These are phyloP conservation scores for Peterozyma toletana DNA, from an alignment of 805 yeast species.

Conservation along the genomic window DNA sequence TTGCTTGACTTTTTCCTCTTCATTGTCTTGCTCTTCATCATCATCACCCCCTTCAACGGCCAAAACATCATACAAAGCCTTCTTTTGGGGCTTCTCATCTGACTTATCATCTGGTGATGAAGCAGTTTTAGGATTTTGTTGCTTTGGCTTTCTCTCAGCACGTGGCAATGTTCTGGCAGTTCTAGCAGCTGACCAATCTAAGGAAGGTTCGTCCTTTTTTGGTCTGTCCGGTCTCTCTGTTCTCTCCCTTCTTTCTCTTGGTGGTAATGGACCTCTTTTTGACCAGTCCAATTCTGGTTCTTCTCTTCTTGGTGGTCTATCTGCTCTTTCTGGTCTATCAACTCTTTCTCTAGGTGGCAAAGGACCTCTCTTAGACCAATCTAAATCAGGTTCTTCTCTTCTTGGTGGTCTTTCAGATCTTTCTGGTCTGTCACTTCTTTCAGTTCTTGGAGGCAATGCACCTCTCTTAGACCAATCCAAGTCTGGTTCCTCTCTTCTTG, in stretches of 20 bases:
- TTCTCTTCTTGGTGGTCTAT: conserved; percentile 31
- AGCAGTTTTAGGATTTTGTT: conserved; percentile 8
- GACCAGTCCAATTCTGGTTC: conserved; percentile 61
- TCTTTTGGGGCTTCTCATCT: conserved; percentile 17
- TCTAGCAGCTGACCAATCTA: conserved; percentile 39
- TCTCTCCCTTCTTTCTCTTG: conserved; percentile 24
- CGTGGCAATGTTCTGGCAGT: conserved; percentile 22
- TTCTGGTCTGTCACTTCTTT: conserved; percentile 10
- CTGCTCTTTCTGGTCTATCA: conserved; percentile 19
- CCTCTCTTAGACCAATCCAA: conserved; percentile 51
- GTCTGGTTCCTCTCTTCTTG: conserved; percentile 45
- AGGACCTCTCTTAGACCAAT: conserved; percentile 42
- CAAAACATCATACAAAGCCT: conserved; percentile 43
- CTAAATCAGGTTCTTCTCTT: conserved; percentile 33
- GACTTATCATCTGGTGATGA: conserved; percentile 9
- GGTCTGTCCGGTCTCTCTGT: conserved; percentile 23
- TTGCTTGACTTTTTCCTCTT: conserved; percentile 6
- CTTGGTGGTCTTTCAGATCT: conserved; percentile 17
- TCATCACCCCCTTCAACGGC: conserved; percentile 46
- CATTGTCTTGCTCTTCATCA: conserved; percentile 24
- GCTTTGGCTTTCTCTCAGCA: conserved; percentile 19
- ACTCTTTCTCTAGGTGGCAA: conserved; percentile 23
- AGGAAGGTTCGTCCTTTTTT: conserved; percentile 30
- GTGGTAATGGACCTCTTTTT: conserved; percentile 27
- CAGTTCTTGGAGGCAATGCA: conserved; percentile 20